phyloP scores from a whole-genome alignment of 2,329 filamentous ascomycete genomes.

The Cryphonectria parasitica region DNA sequence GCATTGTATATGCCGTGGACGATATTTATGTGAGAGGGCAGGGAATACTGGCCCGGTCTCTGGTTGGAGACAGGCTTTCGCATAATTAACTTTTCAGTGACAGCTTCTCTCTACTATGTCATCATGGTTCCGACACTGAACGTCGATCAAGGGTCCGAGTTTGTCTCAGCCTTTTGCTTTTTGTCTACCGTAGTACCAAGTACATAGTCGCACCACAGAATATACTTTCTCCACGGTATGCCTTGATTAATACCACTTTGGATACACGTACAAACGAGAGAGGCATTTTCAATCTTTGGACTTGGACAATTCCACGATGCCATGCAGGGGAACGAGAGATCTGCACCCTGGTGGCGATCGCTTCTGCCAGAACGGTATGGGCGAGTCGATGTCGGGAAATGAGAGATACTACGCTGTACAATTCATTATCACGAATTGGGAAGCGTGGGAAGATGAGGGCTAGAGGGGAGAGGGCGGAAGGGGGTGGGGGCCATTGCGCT shows the following conservation, averaged over 20 bases:
- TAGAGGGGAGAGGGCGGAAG: not conserved
- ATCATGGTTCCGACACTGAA: not conserved
- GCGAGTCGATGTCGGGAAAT: not conserved
- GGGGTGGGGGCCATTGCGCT: not conserved
- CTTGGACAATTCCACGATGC: not conserved
- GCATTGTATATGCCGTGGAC: not conserved
- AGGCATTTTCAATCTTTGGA: not conserved
- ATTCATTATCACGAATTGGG: not conserved
- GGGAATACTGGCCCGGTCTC: not conserved
- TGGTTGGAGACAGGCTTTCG: not conserved
- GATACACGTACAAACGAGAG: too few species aligned
- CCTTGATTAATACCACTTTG: too few species aligned
- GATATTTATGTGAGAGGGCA: not conserved
- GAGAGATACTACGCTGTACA: not conserved
- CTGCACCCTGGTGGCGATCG: not conserved
- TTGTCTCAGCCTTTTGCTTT: not conserved
- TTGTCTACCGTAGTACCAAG: too few species aligned
- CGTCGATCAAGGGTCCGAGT: slow-evolving; percentile 9
- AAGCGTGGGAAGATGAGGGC: not conserved
- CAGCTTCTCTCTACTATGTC: not conserved
- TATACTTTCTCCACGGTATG: too few species aligned
- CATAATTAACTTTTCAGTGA: not conserved
- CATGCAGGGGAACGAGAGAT: not conserved
- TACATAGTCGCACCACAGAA: too few species aligned
- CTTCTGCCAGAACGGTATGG: not conserved